These are phyloP conservation scores for Penicillium diatomitis DNA, from an alignment of 495 filamentous ascomycete species.

Conservation along the genomic window DNA sequence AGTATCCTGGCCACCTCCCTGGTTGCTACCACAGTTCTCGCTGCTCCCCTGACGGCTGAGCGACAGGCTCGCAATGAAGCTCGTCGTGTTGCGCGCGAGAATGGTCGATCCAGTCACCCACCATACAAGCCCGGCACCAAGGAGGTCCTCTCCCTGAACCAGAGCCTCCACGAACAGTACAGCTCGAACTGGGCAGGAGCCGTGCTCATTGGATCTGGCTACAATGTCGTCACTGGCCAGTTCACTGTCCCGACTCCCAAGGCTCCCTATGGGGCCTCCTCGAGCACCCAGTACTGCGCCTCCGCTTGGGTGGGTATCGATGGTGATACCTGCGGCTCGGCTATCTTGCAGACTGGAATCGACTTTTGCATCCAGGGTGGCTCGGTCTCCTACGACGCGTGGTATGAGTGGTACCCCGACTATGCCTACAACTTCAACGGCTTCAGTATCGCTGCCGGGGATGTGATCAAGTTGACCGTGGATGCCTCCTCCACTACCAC, in stretches of 20 bases:
- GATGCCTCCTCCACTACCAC: conserved; percentile 32
- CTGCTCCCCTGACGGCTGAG: conserved; percentile 18
- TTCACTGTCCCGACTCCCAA: conserved; percentile 43
- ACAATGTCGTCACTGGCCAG: conserved; percentile 37
- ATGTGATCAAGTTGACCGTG: conserved; percentile 44
- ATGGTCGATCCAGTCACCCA: conserved; percentile 10
- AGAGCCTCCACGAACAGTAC: conserved; percentile 30
- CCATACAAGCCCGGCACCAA: conserved; percentile 19
- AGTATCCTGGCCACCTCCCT: conserved; percentile 11
- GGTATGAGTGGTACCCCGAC: conserved; percentile 55
- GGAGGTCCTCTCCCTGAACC: conserved; percentile 13
- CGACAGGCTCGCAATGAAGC: conserved; percentile 9
- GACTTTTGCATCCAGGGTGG: conserved; percentile 38
- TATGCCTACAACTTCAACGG: conserved; percentile 42
- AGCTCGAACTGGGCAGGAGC: conserved; percentile 48
- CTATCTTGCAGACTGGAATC: conserved; percentile 49
- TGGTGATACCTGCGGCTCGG: conserved; percentile 41
- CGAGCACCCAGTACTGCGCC: conserved; percentile 36
- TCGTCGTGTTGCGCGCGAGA: conserved; percentile 1
- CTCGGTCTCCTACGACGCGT: conserved; percentile 36
- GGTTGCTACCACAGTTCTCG: conserved; percentile 15
- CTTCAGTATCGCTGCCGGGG: conserved; percentile 41
- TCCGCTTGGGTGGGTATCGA: conserved; percentile 53
- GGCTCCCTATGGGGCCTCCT: conserved; percentile 28
- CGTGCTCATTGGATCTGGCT: conserved; percentile 37